Percentiles rank a stretch among this genome's conserved stretches.
phyloP scores from a whole-genome alignment of 345 rosid genomes.

The Sapria himalayana region DNA sequence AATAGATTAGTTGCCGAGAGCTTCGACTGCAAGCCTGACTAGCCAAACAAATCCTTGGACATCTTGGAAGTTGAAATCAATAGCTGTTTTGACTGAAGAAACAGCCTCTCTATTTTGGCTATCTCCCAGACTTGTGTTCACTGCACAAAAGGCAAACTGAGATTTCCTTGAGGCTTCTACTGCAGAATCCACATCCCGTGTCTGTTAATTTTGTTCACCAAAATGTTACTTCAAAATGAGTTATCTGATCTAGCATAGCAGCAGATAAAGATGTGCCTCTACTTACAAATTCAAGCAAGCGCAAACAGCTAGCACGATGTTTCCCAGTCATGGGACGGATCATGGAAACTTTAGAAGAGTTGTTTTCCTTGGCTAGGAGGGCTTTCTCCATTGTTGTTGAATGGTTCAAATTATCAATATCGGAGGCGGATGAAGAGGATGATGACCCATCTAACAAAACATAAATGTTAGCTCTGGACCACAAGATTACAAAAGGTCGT shows the following conservation, averaged over 20 bases:
- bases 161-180: conserved; percentile 97
- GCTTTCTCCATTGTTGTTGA: conserved; percentile 42
- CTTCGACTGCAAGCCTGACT: conserved; percentile 71
- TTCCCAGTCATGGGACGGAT: conserved; percentile 42
- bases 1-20: conserved; percentile 44
- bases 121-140: conserved; percentile 27
- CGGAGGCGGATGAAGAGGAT: conserved; percentile 96
- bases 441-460: conserved; percentile 77
- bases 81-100: conserved; percentile 50
- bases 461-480: too few species aligned
- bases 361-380: conserved; percentile 37
- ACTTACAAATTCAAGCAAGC: conserved; percentile 76
- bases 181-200: conserved; percentile 58
- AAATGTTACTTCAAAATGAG: too few species aligned
- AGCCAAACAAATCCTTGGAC: conserved; percentile 55
- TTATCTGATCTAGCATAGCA: background rate
- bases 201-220: conserved; percentile 37
- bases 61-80: conserved; percentile 90
- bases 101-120: conserved; percentile 36
- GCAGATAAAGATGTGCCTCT: background rate
- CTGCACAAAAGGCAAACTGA: conserved; percentile 40
- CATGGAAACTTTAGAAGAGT: conserved; percentile 63
- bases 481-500: too few species aligned
- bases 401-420: conserved; percentile 76
- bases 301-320: conserved; percentile 33